Conservation (phyloP, 2,329 filamentous ascomycete species). For the Furcasterigmium sp. region DNA sequence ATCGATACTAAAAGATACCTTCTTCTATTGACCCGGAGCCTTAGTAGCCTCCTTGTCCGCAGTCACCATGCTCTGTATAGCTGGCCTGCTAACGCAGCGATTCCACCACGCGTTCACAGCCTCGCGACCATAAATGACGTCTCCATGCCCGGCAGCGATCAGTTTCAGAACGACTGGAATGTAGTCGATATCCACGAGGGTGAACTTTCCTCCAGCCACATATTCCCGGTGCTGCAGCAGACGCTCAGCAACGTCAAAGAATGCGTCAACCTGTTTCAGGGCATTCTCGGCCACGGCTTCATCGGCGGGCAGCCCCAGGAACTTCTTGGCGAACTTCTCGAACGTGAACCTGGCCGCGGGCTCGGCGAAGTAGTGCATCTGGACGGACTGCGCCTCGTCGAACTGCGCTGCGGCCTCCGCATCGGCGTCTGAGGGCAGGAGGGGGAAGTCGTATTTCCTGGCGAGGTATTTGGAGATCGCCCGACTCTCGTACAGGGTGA, state of each 20-base stretch:
- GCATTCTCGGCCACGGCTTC: constrained; percentile 32
- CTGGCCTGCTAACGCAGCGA: constrained; percentile 28
- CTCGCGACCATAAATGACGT: constrained; percentile 26
- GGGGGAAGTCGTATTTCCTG: constrained; percentile 37
- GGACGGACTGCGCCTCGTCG: constrained; percentile 34
- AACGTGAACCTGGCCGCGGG: constrained; percentile 35
- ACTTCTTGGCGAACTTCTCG: constrained; percentile 38
- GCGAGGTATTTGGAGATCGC: constrained; percentile 41
- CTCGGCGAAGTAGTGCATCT: constrained; percentile 37
- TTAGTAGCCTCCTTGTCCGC: constrained; percentile 25
- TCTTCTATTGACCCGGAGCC: constrained; percentile 16
- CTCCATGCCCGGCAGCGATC: constrained; percentile 31
- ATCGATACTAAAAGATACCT: background rate
- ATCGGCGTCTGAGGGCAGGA: constrained; percentile 32
- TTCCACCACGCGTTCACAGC: constrained; percentile 36
- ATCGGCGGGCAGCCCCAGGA: constrained; percentile 34
- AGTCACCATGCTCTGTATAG: constrained; percentile 27
- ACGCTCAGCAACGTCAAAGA: constrained; percentile 36
- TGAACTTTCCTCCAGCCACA: constrained; percentile 38
- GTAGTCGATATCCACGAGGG: constrained; percentile 41
- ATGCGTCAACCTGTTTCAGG: constrained; percentile 28
- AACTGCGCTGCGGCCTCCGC: constrained; percentile 33
- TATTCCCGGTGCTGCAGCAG: constrained; percentile 31
- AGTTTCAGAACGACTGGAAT: constrained; percentile 37
- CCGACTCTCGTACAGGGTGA: constrained; percentile 40